phyloP scores from a whole-genome alignment of 345 rosid genomes.

The Populus simonii region DNA sequence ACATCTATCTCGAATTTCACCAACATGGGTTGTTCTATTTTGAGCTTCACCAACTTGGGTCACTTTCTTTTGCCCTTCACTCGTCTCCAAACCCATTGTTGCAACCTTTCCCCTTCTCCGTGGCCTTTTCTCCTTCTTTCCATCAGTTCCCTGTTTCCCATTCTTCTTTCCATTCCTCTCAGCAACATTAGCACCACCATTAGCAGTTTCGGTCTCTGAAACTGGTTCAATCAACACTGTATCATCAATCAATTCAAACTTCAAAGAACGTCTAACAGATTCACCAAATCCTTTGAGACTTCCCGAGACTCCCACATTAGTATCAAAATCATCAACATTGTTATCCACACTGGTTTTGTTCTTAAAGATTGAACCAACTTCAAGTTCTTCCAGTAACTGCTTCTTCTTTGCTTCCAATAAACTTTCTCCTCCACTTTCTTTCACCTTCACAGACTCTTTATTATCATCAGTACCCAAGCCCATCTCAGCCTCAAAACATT shows the following conservation, averaged over 20 bases:
- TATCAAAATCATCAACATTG: conserved; percentile 8
- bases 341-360: conserved; percentile 19
- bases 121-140: conserved; percentile 40
- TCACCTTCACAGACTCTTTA: neutral
- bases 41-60: conserved; percentile 20
- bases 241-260: conserved; percentile 66
- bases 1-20: conserved; percentile 6
- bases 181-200: conserved; percentile 28
- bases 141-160: conserved; percentile 35
- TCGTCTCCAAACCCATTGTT: conserved; percentile 15
- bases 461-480: conserved; percentile 14
- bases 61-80: conserved; percentile 16
- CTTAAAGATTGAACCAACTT: conserved; percentile 40
- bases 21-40: neutral
- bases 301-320: conserved; percentile 14
- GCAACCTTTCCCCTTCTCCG: conserved; percentile 41
- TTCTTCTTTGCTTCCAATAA: conserved; percentile 64
- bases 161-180: conserved; percentile 38
- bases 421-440: conserved; percentile 25
- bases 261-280: conserved; percentile 42
- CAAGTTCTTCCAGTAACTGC: conserved; percentile 53
- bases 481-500: conserved; percentile 14
- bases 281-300: conserved; percentile 25
- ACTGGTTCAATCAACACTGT: conserved; percentile 60
- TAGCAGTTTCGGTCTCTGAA: conserved; percentile 27